Conservation (phyloP, 495 filamentous ascomycete species). For the Neurospora sp. region DNA sequence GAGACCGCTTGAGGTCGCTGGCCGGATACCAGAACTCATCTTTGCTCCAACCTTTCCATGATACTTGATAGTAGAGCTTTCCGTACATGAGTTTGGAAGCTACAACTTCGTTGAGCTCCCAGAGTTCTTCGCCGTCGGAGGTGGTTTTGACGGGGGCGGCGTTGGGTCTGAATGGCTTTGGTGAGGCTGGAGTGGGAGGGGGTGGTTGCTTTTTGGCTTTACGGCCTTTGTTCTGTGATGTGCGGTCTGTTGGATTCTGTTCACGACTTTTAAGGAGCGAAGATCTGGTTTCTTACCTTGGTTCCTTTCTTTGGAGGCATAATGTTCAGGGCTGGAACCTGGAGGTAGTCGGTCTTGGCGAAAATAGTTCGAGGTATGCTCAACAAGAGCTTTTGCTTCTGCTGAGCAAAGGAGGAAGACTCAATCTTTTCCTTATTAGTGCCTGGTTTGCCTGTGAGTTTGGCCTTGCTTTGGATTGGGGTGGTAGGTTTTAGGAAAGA, state of each 20-base stretch:
- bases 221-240: not conserved
- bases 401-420: not conserved
- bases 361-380: not conserved
- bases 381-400: not conserved
- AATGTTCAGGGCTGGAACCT: too few species aligned
- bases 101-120: not conserved
- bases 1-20: not conserved
- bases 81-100: not conserved
- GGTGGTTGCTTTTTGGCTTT: not conserved
- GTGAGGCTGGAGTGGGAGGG: not conserved
- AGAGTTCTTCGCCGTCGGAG: not conserved
- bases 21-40: not conserved
- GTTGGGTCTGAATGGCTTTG: not conserved
- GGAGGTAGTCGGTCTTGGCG: too few species aligned
- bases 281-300: not conserved
- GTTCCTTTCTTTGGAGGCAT: too few species aligned
- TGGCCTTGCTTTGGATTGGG: not conserved
- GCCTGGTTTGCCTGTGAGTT: not conserved
- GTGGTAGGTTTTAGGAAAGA: not conserved
- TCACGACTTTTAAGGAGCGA: too few species aligned
- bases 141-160: not conserved
- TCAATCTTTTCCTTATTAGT: not conserved
- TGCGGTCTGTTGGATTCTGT: fast-evolving
- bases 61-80: not conserved
- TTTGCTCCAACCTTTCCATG: not conserved